Conservation (phyloP, 2,329 filamentous ascomycete species). For the Cytospora mali region DNA sequence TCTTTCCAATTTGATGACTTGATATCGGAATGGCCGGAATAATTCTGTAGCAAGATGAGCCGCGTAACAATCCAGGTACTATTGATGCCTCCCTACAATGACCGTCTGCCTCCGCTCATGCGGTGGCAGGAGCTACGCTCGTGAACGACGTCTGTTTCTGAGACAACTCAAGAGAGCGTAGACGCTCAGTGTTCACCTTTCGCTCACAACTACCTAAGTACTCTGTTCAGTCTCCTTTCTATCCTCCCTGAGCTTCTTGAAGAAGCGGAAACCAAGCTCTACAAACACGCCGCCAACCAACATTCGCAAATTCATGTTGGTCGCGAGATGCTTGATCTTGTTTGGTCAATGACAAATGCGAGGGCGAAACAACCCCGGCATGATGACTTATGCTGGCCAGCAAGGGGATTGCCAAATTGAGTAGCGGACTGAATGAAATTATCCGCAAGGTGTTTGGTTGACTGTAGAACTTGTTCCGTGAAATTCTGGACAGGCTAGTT, state of each 20-base stretch:
- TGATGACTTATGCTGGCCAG: not conserved
- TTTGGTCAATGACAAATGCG: no score
- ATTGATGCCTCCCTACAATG: no score
- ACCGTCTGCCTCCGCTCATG: no score
- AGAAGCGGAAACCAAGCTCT: slow-evolving; percentile 64
- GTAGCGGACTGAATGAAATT: no score
- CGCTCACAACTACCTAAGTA: not conserved
- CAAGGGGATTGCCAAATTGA: not conserved
- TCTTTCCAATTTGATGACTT: no score
- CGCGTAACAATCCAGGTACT: no score
- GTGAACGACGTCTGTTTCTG: not conserved
- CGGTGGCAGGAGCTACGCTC: not conserved
- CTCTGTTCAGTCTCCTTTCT: slow-evolving; percentile 79
- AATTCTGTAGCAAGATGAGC: no score
- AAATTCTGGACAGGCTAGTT: not conserved
- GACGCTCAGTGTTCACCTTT: not conserved
- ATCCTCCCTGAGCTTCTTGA: slow-evolving; percentile 73
- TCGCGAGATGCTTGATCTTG: not conserved
- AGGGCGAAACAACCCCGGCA: no score
- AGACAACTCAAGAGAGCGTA: not conserved
- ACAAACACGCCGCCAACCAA: slow-evolving; percentile 65
- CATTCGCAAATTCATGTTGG: slow-evolving; percentile 22
- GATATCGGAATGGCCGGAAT: no score
- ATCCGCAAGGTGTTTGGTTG: no score
- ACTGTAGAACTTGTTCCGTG: no score